A percentile compares a stretch with the other conserved stretches of the same genome.
These are phyloP conservation scores for Epichloe gansuensis DNA, from an alignment of 2,329 filamentous ascomycete genomes.

Conservation along the genomic window DNA sequence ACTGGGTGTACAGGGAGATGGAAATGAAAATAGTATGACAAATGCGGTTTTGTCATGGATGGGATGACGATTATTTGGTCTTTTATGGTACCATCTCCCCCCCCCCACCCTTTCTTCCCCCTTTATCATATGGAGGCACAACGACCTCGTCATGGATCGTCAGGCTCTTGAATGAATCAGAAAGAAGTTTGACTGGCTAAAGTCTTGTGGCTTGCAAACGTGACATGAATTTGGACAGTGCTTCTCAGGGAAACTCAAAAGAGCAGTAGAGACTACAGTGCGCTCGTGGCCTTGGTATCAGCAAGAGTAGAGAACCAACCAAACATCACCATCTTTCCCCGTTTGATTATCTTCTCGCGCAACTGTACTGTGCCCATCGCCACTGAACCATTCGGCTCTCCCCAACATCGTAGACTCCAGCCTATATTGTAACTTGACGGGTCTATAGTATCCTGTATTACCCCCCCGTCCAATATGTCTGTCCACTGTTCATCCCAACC, in stretches of 20 bases:
- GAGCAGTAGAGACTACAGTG: background rate
- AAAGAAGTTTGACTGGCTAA: constrained; percentile 18
- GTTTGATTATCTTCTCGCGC: no score
- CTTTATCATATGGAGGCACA: constrained; percentile 18
- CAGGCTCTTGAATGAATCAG: constrained; percentile 23
- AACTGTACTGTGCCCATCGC: no score
- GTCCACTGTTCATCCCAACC: no score
- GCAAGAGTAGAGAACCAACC: no score
- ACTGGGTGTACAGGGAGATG: constrained; percentile 27
- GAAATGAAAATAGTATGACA: background rate
- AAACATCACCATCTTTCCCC: no score
- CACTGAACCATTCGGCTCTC: no score
- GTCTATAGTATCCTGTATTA: no score
- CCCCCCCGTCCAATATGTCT: no score
- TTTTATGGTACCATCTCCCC: background rate
- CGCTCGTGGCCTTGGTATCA: no score
- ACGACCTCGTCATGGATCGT: constrained; percentile 21
- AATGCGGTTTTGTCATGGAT: background rate
- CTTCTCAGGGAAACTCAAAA: background rate
- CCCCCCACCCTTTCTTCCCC: background rate
- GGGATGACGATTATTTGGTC: background rate
- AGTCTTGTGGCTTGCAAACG: background rate
- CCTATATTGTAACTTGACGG: no score
- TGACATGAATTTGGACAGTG: background rate
- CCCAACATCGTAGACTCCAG: no score